Base-by-base conservation (phyloP, 2,329 filamentous ascomycete species). In the Penicillium sp. region DNA sequence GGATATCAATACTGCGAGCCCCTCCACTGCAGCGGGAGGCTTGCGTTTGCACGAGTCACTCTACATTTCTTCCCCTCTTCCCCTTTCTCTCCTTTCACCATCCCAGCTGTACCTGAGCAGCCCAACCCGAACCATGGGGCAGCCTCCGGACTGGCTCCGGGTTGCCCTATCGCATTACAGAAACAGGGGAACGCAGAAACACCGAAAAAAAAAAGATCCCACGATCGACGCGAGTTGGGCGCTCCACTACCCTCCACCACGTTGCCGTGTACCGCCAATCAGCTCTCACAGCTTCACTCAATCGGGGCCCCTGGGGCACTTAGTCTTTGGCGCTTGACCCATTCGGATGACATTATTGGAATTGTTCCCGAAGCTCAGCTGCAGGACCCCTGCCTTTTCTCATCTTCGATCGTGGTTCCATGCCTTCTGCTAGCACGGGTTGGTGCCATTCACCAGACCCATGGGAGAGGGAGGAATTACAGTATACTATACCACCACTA, bases 131-230 rank as follows among this genome's bases (percentile, higher is more conserved):
- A 41, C 42, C 42, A 45, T 21, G 39, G 39, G 36, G 25, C 35
- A 16, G 6, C 26, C 25, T 23, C 9, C 8, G 13, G 7, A 20
- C 25, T 14, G 8, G 13, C 10, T 19, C 8, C 30, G n/a, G 17
- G n/a, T 18, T 17, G 14, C 21, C 47, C 47, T 49, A 47, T 49
- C 31, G 43, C 43, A 18, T 41, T 49, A 36, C 41, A 44, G 43
- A 47, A 39, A 36, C 37, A 34, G 36, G 43, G 43, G 40, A 32
- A 23, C 7, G 6, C n/a, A 33, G 9, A 20, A 30, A 19, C 14
- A 19, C 28, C 30, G 19, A 18, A 27, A 35, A 20, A 25, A 36
- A 18, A 20, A 9, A 29, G 29, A 35, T 19, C n/a, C 18, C 35
- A 37, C 43, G 43, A 47, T 50, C 25, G 25, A 27, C 25, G 11